Percentiles rank a stretch among this genome's conserved stretches.
Conservation (phyloP, 1,139 yeast species). For the Zhuliangozyma parablackwelliae region DNA sequence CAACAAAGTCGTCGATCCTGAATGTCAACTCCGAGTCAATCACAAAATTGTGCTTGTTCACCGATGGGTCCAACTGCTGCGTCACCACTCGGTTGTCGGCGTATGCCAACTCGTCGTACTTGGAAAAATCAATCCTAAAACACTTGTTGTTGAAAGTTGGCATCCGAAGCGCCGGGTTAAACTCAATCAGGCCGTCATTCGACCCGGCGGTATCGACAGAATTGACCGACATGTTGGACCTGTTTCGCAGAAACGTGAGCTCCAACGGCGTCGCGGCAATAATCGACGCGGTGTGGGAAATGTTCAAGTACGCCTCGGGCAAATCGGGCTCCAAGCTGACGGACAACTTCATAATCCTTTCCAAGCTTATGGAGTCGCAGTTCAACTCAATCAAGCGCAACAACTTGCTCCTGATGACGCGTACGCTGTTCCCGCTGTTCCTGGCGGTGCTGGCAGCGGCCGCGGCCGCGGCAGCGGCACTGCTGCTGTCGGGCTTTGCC, state of each 20-base stretch:
- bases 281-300: conserved; percentile 5
- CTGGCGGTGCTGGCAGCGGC: background rate
- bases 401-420: conserved; percentile 21
- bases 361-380: conserved; percentile 36
- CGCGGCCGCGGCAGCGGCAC: background rate
- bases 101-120: conserved; percentile 31
- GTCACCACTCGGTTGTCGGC: conserved; percentile 10
- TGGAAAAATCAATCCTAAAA: conserved; percentile 31
- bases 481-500: background rate
- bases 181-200: background rate
- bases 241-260: conserved; percentile 6
- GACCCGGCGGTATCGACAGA: conserved; percentile 11
- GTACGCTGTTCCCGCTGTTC: background rate
- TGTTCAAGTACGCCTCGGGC: conserved; percentile 35
- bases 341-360: conserved; percentile 37
- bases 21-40: conserved; percentile 34
- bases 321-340: conserved; percentile 36
- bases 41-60: conserved; percentile 22
- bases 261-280: conserved; percentile 11
- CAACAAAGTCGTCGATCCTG: conserved; percentile 36
- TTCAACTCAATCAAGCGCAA: conserved; percentile 32
- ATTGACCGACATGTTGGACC: conserved; percentile 18
- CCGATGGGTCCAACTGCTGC: conserved; percentile 16
- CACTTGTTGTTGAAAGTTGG: conserved; percentile 38
- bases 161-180: conserved; percentile 20